Conservation (phyloP, 108 stramenopile species). For the Stephanodiscus minutulus region DNA sequence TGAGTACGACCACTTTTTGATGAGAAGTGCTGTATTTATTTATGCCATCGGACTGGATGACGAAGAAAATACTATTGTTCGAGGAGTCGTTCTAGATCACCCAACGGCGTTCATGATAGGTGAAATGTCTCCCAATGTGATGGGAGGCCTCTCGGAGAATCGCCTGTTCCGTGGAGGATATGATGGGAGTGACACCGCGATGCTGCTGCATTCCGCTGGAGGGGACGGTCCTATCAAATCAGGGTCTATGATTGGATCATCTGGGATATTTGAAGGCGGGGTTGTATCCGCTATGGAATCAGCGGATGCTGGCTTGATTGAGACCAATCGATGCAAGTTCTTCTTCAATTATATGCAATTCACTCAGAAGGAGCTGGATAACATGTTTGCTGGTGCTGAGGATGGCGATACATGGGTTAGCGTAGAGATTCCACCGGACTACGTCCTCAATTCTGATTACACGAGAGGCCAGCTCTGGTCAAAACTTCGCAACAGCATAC, state of each 20-base stretch:
- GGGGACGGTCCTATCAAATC: conserved; percentile 45
- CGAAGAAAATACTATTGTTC: conserved; percentile 68
- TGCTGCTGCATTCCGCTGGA: conserved; percentile 70
- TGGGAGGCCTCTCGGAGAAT: conserved; percentile 53
- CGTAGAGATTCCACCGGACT: conserved; percentile 73
- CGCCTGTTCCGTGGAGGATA: conserved; percentile 76
- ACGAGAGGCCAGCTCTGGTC: conserved; percentile 77
- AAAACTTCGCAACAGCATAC: conserved; percentile 58
- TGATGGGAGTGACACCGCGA: conserved; percentile 59
- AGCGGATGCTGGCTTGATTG: conserved; percentile 44
- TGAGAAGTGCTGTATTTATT: conserved; percentile 75
- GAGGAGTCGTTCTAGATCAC: conserved; percentile 84
- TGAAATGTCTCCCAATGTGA: conserved; percentile 68
- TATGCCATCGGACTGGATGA: conserved; percentile 78
- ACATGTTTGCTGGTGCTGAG: conserved; percentile 58
- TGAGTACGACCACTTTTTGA: conserved; percentile 80
- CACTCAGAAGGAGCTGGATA: conserved; percentile 71
- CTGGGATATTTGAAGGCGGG: conserved; percentile 79
- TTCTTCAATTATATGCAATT: conserved; percentile 85
- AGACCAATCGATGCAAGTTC: conserved; percentile 67
- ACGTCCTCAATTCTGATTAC: conserved; percentile 61
- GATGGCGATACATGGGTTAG: conserved; percentile 77
- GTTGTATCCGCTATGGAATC: conserved; percentile 53
- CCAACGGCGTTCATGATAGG: conserved; percentile 82
- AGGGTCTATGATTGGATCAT: conserved; percentile 67